Base-by-base conservation (phyloP, 2,329 filamentous ascomycete species). In the Cordyceps cateniannulata region DNA sequence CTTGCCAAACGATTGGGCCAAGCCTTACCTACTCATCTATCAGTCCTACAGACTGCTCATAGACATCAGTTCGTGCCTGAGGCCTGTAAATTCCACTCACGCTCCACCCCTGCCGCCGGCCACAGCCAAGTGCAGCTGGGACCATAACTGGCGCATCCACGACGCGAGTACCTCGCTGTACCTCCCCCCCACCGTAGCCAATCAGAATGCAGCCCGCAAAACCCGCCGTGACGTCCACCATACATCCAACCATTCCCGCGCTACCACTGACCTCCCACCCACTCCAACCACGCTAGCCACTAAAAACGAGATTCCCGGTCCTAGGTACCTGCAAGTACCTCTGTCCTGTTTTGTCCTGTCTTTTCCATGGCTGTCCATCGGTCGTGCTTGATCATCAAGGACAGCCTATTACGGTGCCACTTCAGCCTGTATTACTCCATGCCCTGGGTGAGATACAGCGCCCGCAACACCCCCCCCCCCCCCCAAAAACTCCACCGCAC, bases 221-320 rank as follows among this genome's bases (percentile, higher is more conserved):
- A 32, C 47, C 35, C 47, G 56, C 56, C 45, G 56, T 59, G 56
- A 59, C 56, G 47, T 59, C 47, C 47, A 59, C 25, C 55, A 58
- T 29, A 32, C 22, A n/a, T 7, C 18, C 48, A 32, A 18, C 48
- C 48, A 50, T 14, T 10, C 24, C 12, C 22, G 14, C 16, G 16
- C 45, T 16, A 14, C 45, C 44, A 12, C 42, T 35, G 32, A 35
- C 48, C 25, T 20, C n/a, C 49, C 32, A 18, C 49, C 7, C 40
- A 18, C 40, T 42, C 40, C 12, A 42, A 45, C 6, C 22, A 47
- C 44, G 20, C 22, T 25, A 47, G 44, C 24, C 51, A 54, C 35
- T 24, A 20, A 22, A 35, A 20, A 54, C 51, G 51, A 54, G 51
- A 44, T 54, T 54, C 51, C 38, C 51, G 38, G 24, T 47, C 35